Evolutionary conservation across 495 filamentous ascomycete genomes (phyloP).

Genomic region (Darksidea phi): DNA sequence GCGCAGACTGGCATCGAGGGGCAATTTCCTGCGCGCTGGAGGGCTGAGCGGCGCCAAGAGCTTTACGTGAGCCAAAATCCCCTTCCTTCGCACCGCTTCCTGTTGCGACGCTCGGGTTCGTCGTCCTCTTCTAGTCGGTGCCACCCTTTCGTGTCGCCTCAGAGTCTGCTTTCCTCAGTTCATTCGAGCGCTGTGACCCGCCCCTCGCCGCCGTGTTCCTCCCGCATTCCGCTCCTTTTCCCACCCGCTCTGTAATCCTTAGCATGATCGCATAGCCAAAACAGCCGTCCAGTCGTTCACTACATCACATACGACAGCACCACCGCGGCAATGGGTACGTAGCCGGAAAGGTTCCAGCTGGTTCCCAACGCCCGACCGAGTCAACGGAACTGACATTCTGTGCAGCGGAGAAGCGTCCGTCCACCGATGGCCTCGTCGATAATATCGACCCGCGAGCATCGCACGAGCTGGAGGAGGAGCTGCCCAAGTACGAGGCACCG

Average conservation of each 20-base stretch:
- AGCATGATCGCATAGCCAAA: neutral
- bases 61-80: neutral
- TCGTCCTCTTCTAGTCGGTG: neutral
- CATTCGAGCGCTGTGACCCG: neutral
- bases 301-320: neutral
- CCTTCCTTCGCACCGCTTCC: neutral
- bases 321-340: neutral
- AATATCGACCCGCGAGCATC: constrained; percentile 28
- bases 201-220: neutral
- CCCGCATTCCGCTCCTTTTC: neutral
- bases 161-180: neutral
- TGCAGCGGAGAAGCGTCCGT: constrained; percentile 33
- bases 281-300: neutral
- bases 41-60: neutral
- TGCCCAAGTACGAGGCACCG: constrained; percentile 26
- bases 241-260: too few species aligned
- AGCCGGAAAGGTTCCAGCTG: neutral
- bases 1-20: too few species aligned
- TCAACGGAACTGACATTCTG: constrained; percentile 7
- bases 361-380: neutral
- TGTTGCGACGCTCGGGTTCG: neutral
- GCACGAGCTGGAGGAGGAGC: constrained; percentile 23
- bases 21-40: neutral
- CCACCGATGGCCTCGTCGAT: constrained; percentile 32
- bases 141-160: neutral